Conservation (phyloP, 2,329 filamentous ascomycete genomes). For the Botryotinia convoluta region DNA sequence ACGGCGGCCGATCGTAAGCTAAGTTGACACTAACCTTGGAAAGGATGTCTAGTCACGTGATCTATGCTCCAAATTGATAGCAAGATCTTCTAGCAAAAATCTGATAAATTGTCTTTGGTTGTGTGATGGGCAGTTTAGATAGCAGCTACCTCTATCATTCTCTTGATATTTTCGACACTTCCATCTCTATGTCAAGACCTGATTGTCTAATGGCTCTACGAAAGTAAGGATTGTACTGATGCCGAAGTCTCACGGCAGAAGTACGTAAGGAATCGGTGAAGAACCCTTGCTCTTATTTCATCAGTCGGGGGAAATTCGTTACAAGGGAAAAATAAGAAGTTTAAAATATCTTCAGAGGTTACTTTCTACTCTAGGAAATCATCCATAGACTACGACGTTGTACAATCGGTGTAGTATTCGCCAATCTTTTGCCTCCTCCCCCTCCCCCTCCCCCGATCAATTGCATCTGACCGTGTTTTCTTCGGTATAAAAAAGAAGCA, state of each 20-base stretch:
- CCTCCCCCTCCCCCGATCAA: not conserved
- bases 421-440: not conserved
- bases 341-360: not conserved
- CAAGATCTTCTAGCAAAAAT: fast-evolving
- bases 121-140: not conserved
- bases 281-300: not conserved
- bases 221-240: not conserved
- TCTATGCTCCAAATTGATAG: fast-evolving
- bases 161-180: not conserved
- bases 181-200: not conserved
- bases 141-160: too few species aligned
- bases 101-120: not conserved
- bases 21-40: not conserved
- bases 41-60: not conserved
- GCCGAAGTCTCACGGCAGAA: not conserved
- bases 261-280: slow-evolving; percentile 9
- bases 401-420: not conserved
- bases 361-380: not conserved
- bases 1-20: slow-evolving; percentile 4
- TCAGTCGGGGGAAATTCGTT: not conserved
- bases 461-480: not conserved
- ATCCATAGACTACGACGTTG: not conserved
- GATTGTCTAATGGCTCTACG: not conserved
- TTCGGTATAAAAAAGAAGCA: not conserved
- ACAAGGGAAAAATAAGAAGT: not conserved